Evolutionary conservation across 192 early-diverging fungal genomes (phyloP), one percentile per base, ranked within the genome.

Genomic region (Rhizophagus prolifer): DNA sequence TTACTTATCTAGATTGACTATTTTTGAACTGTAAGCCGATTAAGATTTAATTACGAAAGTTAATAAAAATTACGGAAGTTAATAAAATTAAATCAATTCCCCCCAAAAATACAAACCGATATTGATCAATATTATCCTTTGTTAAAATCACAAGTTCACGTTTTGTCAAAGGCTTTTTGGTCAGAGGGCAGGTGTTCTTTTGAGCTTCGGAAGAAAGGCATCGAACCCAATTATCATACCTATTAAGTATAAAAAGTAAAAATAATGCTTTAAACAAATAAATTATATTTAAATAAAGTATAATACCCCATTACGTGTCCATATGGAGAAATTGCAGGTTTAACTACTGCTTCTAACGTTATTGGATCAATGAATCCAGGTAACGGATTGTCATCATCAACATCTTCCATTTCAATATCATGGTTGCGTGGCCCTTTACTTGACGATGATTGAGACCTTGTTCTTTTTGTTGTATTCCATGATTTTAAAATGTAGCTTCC

Each of bases 281-380:
- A 58, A 72, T 74, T 60, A 75, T 58, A 41, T 23, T 3, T 64
- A 38, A 9, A 14, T 9, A 63, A 41, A 13, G 26, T 44, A 58
- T 70, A 16, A 70, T 92, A 94, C 67, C 92, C 91, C 93, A 95
- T 94, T 47, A 94, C 93, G 81, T 94, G 93, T 21, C 96, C 96
- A 76, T 94, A 97, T 62, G 94, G 95, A 54, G 95, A 96, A 60
- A 98, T 97, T 3, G 96, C 96, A 19, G 96, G 96, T 72, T 94
- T 94, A 10, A 90, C 85, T 21, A 98, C 93, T 28, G 90, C 89
- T 75, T 98, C 95, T 58, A 98, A 80, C 19, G 95, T 97, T 77
- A 98, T 97, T 10, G 96, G 96, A 80, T 98, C 96, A 50, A 94
- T 91, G 79, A 98, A 92, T 13, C 93, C 95, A 12, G 95, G 92